Conservation (phyloP, 768 basidiomycete genomes). For the Termitomyces sp. region DNA sequence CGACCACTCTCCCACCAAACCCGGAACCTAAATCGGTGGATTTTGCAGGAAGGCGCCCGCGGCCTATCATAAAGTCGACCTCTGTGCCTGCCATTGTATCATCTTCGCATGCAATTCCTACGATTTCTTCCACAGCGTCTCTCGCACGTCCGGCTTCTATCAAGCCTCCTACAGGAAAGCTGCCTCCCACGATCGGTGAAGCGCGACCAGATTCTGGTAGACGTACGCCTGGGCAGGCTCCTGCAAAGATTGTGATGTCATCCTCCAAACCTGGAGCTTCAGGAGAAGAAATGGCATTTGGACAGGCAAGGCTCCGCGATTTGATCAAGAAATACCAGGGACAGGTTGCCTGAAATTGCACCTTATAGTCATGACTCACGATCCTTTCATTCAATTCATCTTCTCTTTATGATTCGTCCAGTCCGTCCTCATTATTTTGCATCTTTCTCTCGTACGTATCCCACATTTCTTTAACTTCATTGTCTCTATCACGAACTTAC, state of each 20-base stretch:
- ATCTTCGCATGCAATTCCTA: constrained; percentile 70
- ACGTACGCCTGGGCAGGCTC: constrained; percentile 2
- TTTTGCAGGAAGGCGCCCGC: constrained; percentile 22
- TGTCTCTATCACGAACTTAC: constrained; percentile 1
- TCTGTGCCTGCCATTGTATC: constrained; percentile 69
- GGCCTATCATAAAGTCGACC: constrained; percentile 51
- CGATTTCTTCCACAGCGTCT: constrained; percentile 73
- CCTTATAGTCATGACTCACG: not conserved
- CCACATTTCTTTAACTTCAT: not conserved
- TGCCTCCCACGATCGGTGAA: constrained; percentile 35
- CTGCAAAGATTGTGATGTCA: constrained; percentile 17
- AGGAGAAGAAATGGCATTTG: constrained; percentile 61
- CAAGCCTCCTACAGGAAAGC: constrained; percentile 21
- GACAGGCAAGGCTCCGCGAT: constrained; percentile 72
- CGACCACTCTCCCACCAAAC: constrained; percentile 9
- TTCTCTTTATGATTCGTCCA: not conserved
- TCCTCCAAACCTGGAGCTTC: constrained; percentile 21
- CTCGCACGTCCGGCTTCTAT: constrained; percentile 48
- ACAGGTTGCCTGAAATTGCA: constrained; percentile 4
- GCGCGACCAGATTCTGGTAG: constrained; percentile 6
- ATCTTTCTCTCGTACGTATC: not conserved
- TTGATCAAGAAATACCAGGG: constrained; percentile 81
- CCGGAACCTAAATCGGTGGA: constrained; percentile 13
- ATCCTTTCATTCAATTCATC: not conserved
- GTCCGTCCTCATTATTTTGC: not conserved